phyloP scores from a whole-genome alignment of 2,329 filamentous ascomycete species.

The Sporothrix luriei region DNA sequence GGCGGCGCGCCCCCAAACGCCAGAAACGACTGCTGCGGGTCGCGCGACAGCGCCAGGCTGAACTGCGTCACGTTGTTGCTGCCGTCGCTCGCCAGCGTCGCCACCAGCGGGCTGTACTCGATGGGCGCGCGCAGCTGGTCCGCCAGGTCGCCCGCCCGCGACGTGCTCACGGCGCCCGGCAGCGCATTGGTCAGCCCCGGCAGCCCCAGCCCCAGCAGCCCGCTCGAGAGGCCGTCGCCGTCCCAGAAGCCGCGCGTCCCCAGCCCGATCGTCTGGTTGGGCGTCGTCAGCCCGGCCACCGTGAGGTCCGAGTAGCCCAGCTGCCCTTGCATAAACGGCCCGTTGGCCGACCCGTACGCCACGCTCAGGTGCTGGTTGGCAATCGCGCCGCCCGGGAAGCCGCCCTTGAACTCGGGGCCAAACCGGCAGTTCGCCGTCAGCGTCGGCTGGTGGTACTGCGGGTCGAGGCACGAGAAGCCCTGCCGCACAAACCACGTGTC shows the following conservation, averaged over 20 bases:
- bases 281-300: constrained; percentile 34
- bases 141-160: constrained; percentile 31
- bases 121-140: constrained; percentile 37
- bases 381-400: constrained; percentile 41
- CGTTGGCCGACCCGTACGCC: constrained; percentile 39
- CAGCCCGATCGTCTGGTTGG: constrained; percentile 42
- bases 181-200: constrained; percentile 41
- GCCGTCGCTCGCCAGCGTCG: constrained; percentile 36
- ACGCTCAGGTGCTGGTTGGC: constrained; percentile 41
- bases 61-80: constrained; percentile 38
- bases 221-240: constrained; percentile 42
- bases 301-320: constrained; percentile 43
- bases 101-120: constrained; percentile 41
- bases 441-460: constrained; percentile 32
- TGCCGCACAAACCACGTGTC: constrained; percentile 42
- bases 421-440: constrained; percentile 39
- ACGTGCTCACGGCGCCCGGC: constrained; percentile 31
- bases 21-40: constrained; percentile 41
- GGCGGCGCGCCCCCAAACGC: constrained; percentile 43
- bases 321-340: constrained; percentile 40
- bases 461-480: constrained; percentile 40
- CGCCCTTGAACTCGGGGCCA: constrained; percentile 40
- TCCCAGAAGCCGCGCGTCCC: constrained; percentile 40
- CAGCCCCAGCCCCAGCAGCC: constrained; percentile 43
- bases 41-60: constrained; percentile 43